These are phyloP conservation scores for Thermomucor indicae-seudaticae DNA, from an alignment of 371 early-diverging fungal species.

Conservation along the genomic window DNA sequence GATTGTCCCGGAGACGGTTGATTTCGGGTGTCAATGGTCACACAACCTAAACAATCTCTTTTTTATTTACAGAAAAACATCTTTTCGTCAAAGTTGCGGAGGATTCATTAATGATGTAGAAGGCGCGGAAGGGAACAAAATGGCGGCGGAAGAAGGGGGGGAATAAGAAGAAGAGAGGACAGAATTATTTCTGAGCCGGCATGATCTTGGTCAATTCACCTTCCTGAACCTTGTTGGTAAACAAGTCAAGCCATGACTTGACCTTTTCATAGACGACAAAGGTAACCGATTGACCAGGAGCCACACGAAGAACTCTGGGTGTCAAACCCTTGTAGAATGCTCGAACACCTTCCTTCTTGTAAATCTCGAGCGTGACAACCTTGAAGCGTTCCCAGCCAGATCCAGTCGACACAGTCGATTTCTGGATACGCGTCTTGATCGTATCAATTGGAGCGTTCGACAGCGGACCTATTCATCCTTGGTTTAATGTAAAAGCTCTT, in stretches of 20 bases:
- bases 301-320: slow-evolving; percentile 89
- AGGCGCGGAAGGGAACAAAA: background rate
- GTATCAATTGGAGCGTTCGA: slow-evolving; percentile 98
- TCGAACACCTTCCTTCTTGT: slow-evolving; percentile 85
- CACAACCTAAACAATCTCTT: no score
- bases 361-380: slow-evolving; percentile 65
- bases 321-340: slow-evolving; percentile 97
- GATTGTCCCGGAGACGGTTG: no score
- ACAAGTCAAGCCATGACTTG: slow-evolving; percentile 64
- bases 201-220: slow-evolving; percentile 21
- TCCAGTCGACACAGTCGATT: slow-evolving; percentile 63
- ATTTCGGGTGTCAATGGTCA: no score
- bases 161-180: no score
- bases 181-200: slow-evolving; percentile 8
- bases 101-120: no score
- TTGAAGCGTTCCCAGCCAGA: slow-evolving; percentile 81
- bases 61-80: no score
- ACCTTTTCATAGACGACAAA: slow-evolving; percentile 89
- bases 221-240: slow-evolving; percentile 41
- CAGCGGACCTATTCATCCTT: slow-evolving; percentile 81
- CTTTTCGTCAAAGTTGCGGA: no score
- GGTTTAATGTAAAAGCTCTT: background rate
- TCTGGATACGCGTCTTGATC: slow-evolving; percentile 97
- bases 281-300: slow-evolving; percentile 84
- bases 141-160: background rate